Evolutionary conservation across 1,139 yeast genomes (phyloP), one percentile per base, ranked within the genome.

Genomic region (Pichia sp.): DNA sequence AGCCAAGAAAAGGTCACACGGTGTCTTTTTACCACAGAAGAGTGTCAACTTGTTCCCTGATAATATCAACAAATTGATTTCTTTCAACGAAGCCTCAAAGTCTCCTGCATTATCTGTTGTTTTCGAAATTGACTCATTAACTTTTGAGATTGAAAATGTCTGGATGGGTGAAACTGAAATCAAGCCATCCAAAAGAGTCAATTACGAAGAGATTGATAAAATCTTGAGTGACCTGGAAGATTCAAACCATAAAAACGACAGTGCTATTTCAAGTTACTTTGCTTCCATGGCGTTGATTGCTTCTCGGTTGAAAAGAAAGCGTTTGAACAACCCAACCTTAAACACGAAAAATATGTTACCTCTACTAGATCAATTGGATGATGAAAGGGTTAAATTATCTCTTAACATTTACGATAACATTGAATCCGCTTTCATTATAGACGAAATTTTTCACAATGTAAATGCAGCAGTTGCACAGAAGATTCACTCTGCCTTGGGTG

Each of bases 21-120:
- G 96, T 14, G 98, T 93, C 6, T 87, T 85, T 67, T 79, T 93
- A 71, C 95, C 95, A n/a, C 96, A 92, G 67, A 85, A 84, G 61
- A 72, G 77, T 27, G 79, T 80, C 12, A 82, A 86, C 59, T 75
- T 93, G 64, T 79, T 87, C 61, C 97, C 98, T 1, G 74, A 75
- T 41, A 77, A 77, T 48, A 77, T 90, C 50, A 84, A 83, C 60
- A 78, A 80, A 12, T 61, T 76, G 41, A 75, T 87, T 49, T 83
- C 91, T 1, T 85, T 93, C 65, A 75, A 77, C 48, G 84, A 80
- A 53, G 83, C 80, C 58, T 80, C 79, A 57, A 75, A 77, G 57
- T 78, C 84, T 44, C 81, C 91, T 54, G 83, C 96, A 1, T 61
- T 93, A n/a, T 84, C 95, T 20, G 88, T 92, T 27, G 79, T 89